Conservation (phyloP, 148 eudicot species). For the Rhododendron williamsianum region DNA sequence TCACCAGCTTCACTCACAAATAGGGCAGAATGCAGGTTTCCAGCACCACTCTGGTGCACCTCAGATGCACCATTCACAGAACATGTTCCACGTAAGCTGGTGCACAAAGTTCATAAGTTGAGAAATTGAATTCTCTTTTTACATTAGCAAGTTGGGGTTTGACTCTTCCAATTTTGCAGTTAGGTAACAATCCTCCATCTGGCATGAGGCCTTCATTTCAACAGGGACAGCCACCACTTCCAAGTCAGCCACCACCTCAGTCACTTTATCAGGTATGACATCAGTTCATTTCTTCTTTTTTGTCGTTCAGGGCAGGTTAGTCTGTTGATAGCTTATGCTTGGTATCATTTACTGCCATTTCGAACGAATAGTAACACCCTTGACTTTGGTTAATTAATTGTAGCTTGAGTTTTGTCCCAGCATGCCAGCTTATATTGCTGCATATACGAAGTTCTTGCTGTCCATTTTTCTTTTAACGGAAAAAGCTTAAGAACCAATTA, state of each 20-base stretch:
- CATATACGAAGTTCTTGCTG: not conserved
- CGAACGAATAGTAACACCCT: not conserved
- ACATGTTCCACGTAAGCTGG: constrained; percentile 63
- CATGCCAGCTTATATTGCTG: not conserved
- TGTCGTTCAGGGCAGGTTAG: not conserved
- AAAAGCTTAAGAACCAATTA: not conserved
- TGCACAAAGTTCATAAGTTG: not conserved
- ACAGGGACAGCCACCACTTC: constrained; percentile 69
- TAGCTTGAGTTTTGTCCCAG: not conserved
- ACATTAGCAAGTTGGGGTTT: not conserved
- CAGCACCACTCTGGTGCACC: constrained; percentile 58
- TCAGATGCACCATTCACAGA: constrained; percentile 70
- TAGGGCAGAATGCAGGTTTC: constrained; percentile 55
- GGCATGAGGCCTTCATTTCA: constrained; percentile 56
- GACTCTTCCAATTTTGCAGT: constrained; percentile 28
- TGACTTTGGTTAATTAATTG: not conserved
- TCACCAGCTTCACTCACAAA: constrained; percentile 58
- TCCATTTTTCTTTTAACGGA: not conserved
- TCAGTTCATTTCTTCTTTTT: not conserved
- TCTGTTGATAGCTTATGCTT: not conserved
- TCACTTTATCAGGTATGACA: constrained; percentile 60
- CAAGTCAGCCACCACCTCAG: constrained; percentile 55
- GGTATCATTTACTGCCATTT: not conserved
- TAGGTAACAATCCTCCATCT: constrained; percentile 44
- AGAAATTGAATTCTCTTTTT: not conserved